Evolutionary conservation across 2,329 filamentous ascomycete genomes (phyloP).

Genomic region (Curvularia sp.): DNA sequence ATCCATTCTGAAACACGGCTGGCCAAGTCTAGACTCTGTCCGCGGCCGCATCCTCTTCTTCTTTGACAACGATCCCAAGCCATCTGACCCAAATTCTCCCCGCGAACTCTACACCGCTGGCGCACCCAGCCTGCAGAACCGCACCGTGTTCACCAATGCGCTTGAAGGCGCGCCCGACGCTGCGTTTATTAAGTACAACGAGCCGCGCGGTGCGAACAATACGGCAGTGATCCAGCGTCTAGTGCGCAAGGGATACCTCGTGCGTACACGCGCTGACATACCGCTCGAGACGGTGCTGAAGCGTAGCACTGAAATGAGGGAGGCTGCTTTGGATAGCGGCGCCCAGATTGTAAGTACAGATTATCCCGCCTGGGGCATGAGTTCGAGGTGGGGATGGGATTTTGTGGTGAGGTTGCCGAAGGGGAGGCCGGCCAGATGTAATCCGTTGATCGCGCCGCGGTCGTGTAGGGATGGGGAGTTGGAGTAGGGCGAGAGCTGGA

Average conservation of each 20-base stretch:
- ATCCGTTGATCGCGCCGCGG: slow-evolving; percentile 48
- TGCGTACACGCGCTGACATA: slow-evolving; percentile 58
- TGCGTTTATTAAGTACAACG: slow-evolving; percentile 60
- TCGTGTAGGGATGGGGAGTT: slow-evolving; percentile 43
- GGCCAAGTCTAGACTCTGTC: slow-evolving; percentile 56
- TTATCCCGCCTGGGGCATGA: slow-evolving; percentile 57
- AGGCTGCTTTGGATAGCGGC: slow-evolving; percentile 55
- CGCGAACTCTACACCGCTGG: slow-evolving; percentile 51
- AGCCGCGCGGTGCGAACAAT: slow-evolving; percentile 46
- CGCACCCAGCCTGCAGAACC: slow-evolving; percentile 52
- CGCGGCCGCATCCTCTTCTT: slow-evolving; percentile 59
- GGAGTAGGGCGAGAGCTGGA: slow-evolving; percentile 15
- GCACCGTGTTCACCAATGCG: slow-evolving; percentile 59
- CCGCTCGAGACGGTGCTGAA: slow-evolving; percentile 55
- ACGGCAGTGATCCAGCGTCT: slow-evolving; percentile 53
- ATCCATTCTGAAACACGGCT: slow-evolving; percentile 56
- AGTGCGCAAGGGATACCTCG: slow-evolving; percentile 57
- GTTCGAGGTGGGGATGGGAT: slow-evolving; percentile 56
- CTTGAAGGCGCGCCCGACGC: slow-evolving; percentile 55
- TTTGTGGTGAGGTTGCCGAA: slow-evolving; percentile 51
- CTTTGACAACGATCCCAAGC: slow-evolving; percentile 58
- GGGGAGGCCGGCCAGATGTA: slow-evolving; percentile 46
- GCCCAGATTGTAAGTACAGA: slow-evolving; percentile 61
- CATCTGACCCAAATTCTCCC: slow-evolving; percentile 33
- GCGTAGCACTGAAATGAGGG: slow-evolving; percentile 53